Evolutionary conservation across 1,139 yeast genomes (phyloP), one percentile per base, ranked within the genome.

Genomic region (Geotrichum europaeum): DNA sequence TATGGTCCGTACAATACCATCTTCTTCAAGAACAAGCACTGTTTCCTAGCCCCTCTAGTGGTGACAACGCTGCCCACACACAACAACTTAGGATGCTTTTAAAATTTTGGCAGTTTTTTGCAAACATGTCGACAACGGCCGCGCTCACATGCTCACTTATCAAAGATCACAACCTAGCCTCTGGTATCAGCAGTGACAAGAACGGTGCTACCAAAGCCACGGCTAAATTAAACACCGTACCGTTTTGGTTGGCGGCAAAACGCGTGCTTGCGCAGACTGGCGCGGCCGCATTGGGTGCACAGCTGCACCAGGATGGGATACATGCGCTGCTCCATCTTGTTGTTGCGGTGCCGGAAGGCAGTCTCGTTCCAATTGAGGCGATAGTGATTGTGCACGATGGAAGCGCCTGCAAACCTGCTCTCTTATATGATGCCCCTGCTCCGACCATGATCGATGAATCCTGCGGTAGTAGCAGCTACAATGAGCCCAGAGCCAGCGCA

Each of bases 31-130:
- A 28, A 28, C 32, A 28, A 28, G 32, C 7, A 7, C 32, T 28
- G 2, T 28, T 28, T 28, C 32, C 6, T 28, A 9, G 10, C 32
- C 32, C 32, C 10, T 28, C 10, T 28, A 28, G 10, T 28, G 3
- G 9, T 28, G 32, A 9, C 10, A 28, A 7, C 32, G 10, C 32
- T 28, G 9, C 7, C 32, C 10, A 28, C 32, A 7, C 10, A 28
- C 32, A 28, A 9, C 32, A 28, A 9, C 32, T 28, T 28, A 9
- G 32, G 10, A 5, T 28, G 32, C 32, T 5, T 28, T 9, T 28
- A 28, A 28, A 28, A 7, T 58, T 58, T 49, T 58, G 60, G 60
- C 57, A 54, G 4, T 58, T 49, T 40, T 58, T 58, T 53, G 57
- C 60, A 1, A 40, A 20, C 7, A 47, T 53, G 13, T 58, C 60